Evolutionary conservation across 192 early-diverging fungal genomes (phyloP).

Genomic region (Rhizoclosmatium globosum): DNA sequence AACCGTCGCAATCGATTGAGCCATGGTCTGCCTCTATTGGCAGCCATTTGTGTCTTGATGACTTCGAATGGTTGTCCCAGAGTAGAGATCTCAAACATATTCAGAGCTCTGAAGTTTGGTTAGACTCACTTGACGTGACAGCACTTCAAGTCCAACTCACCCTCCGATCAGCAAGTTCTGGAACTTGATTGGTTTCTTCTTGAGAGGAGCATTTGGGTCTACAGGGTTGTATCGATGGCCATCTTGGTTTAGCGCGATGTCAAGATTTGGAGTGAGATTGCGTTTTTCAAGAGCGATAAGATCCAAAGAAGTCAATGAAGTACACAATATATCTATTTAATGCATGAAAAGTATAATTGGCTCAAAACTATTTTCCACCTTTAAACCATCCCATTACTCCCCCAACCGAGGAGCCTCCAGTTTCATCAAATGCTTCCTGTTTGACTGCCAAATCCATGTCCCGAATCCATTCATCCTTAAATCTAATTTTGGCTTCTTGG

Average conservation of each 20-base stretch:
- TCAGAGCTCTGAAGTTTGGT: slow-evolving; percentile 46
- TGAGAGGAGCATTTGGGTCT: slow-evolving; percentile 56
- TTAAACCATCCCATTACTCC: not conserved
- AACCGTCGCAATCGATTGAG: slow-evolving; percentile 75
- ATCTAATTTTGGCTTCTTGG: not conserved
- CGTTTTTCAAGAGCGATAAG: not conserved
- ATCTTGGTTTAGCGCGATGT: not conserved
- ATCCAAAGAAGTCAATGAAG: too few species aligned
- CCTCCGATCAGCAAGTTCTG: slow-evolving; percentile 80
- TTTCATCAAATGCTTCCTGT: slow-evolving; percentile 1
- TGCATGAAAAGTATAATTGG: too few species aligned
- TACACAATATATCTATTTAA: too few species aligned
- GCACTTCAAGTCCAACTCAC: too few species aligned
- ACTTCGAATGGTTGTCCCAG: slow-evolving; percentile 72
- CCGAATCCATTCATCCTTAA: slow-evolving; percentile 17
- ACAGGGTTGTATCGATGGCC: not conserved
- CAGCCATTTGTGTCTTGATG: slow-evolving; percentile 92
- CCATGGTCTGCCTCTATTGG: slow-evolving; percentile 86
- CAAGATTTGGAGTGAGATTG: not conserved
- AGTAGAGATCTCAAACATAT: slow-evolving; percentile 70
- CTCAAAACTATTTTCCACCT: too few species aligned
- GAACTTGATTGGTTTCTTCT: slow-evolving; percentile 89
- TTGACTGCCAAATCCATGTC: not conserved
- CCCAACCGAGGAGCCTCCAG: not conserved
- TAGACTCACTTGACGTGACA: slow-evolving; percentile 43